Evolutionary conservation across 2,329 filamentous ascomycete species (phyloP).

Genomic region (Curvularia sp.): DNA sequence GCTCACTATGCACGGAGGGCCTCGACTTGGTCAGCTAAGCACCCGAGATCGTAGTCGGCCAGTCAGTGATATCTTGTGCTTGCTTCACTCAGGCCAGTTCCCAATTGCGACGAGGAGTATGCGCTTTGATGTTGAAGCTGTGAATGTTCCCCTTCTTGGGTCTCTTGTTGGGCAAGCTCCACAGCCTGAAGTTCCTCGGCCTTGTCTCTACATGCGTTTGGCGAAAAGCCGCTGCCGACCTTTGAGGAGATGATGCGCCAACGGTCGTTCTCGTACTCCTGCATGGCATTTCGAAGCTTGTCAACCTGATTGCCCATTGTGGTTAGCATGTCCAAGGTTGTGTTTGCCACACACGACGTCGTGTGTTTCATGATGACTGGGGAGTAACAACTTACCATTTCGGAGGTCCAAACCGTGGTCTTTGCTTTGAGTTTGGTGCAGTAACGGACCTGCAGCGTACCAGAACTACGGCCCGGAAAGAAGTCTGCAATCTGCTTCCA

Average conservation of each 20-base stretch:
- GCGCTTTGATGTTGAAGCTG: slow-evolving; percentile 39
- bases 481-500: slow-evolving; percentile 99
- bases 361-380: slow-evolving; percentile 43
- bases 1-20: slow-evolving; percentile 38
- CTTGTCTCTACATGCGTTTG: slow-evolving; percentile 84
- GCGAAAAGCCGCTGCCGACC: slow-evolving; percentile 88
- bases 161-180: slow-evolving; percentile 35
- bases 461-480: slow-evolving; percentile 88
- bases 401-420: slow-evolving; percentile 90
- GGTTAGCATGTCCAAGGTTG: slow-evolving; percentile 46
- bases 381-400: slow-evolving; percentile 71
- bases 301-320: slow-evolving; percentile 65
- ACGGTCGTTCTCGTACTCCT: slow-evolving; percentile 88
- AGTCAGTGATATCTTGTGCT: slow-evolving; percentile 48
- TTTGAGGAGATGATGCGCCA: slow-evolving; percentile 93
- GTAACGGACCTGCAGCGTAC: slow-evolving; percentile 90
- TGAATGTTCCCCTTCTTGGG: slow-evolving; percentile 32
- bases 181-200: slow-evolving; percentile 65
- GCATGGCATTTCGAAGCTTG: slow-evolving; percentile 76
- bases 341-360: slow-evolving; percentile 44
- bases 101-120: slow-evolving; percentile 45
- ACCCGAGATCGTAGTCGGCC: slow-evolving; percentile 32
- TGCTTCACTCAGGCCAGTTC: slow-evolving; percentile 42
- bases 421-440: slow-evolving; percentile 96
- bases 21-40: slow-evolving; percentile 33